These are phyloP conservation scores for Chaetomium sp. DNA, from an alignment of 2,329 filamentous ascomycete genomes.

Conservation along the genomic window DNA sequence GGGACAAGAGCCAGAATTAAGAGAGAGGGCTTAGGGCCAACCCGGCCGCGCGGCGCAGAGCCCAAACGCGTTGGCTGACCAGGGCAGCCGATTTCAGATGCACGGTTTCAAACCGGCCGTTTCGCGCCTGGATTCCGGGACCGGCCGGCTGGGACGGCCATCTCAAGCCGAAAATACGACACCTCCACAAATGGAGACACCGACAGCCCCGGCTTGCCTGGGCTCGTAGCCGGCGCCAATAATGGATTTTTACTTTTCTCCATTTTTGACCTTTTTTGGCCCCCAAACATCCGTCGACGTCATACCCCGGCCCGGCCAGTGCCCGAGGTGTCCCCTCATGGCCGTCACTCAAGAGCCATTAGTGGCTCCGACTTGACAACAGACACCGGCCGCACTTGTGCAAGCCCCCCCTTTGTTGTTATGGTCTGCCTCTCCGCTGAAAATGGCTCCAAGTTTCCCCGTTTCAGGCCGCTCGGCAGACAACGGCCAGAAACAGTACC, in stretches of 20 bases:
- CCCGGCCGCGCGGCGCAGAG: neutral
- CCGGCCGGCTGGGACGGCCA: neutral
- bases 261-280: neutral
- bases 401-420: no score
- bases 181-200: no score
- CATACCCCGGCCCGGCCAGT: neutral
- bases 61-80: neutral
- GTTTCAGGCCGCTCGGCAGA: neutral
- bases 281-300: neutral
- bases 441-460: neutral
- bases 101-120: constrained; percentile 8
- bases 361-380: no score
- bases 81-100: constrained; percentile 1
- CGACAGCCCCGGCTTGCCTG: no score
- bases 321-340: neutral
- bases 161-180: neutral
- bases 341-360: neutral
- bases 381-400: no score
- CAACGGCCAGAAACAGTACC: constrained; percentile 2
- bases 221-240: no score
- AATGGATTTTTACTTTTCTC: no score
- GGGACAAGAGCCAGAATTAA: neutral
- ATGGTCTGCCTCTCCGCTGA: neutral
- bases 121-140: neutral
- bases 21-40: neutral